Evolutionary conservation across 2,329 filamentous ascomycete species (phyloP).

Genomic region (Aureobasidium sp.): DNA sequence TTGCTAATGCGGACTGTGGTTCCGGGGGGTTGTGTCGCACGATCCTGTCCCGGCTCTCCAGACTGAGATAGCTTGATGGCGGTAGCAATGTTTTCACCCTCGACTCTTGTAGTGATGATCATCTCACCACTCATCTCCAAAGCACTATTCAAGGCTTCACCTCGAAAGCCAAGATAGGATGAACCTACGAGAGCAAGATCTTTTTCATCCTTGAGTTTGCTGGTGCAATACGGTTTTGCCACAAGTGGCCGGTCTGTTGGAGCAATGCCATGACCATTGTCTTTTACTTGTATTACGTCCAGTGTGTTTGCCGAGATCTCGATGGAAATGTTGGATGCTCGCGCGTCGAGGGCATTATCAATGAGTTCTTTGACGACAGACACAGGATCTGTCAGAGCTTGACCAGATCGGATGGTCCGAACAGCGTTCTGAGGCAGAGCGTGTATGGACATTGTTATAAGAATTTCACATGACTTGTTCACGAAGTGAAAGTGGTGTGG

Average conservation of each 20-base stretch:
- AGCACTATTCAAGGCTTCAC: slow-evolving; percentile 63
- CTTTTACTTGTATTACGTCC: slow-evolving; percentile 61
- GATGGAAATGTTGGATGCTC: slow-evolving; percentile 59
- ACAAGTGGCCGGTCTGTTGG: slow-evolving; percentile 54
- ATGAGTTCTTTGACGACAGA: slow-evolving; percentile 68
- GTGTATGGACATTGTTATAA: slow-evolving; percentile 32
- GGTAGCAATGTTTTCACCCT: slow-evolving; percentile 53
- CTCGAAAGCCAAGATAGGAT: slow-evolving; percentile 65
- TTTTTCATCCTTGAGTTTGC: slow-evolving; percentile 60
- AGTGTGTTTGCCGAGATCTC: slow-evolving; percentile 59
- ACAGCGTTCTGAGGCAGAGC: slow-evolving; percentile 38
- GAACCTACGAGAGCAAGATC: slow-evolving; percentile 54
- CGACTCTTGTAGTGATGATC: slow-evolving; percentile 56
- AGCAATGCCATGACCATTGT: slow-evolving; percentile 67
- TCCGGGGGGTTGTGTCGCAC: slow-evolving; percentile 54
- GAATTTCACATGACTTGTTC: too few species aligned
- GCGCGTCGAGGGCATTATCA: slow-evolving; percentile 69
- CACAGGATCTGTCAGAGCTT: slow-evolving; percentile 53
- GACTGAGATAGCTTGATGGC: slow-evolving; percentile 44
- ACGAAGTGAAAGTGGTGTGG: not conserved
- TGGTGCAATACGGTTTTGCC: slow-evolving; percentile 64
- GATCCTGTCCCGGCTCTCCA: slow-evolving; percentile 38
- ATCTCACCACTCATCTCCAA: slow-evolving; percentile 53
- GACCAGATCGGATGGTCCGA: slow-evolving; percentile 54
- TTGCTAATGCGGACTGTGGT: slow-evolving; percentile 58